Percentiles rank a stretch among this genome's conserved stretches.
phyloP scores from a whole-genome alignment of 257 asterid genomes.

The Echium plantagineum region DNA sequence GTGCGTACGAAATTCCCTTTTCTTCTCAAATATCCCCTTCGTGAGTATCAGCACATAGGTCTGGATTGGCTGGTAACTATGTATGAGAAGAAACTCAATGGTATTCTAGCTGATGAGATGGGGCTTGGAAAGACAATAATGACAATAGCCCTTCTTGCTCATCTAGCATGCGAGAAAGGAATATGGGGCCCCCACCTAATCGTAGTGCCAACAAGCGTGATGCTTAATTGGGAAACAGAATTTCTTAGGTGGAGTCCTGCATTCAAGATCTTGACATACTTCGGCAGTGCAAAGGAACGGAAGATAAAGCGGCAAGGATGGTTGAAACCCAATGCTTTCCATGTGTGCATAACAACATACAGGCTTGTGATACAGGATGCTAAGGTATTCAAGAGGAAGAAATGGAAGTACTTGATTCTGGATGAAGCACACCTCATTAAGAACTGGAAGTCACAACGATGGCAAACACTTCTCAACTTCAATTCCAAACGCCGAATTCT shows the following conservation, averaged over 20 bases:
- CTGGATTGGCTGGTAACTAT: constrained; percentile 98
- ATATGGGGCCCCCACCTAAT: constrained; percentile 99
- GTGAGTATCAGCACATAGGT: constrained; percentile 98
- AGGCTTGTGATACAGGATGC: constrained; percentile 96
- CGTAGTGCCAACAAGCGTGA: constrained; percentile 98
- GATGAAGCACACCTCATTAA: constrained; percentile 98
- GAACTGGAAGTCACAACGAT: constrained; percentile 98
- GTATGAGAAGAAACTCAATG: constrained; percentile 98
- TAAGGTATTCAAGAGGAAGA: constrained; percentile 94
- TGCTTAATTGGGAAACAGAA: constrained; percentile 99
- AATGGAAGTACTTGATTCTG: constrained; percentile 94
- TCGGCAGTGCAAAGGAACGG: constrained; percentile 98
- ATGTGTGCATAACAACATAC: constrained; percentile 92
- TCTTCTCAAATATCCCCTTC: constrained; percentile 89
- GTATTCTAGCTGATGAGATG: constrained; percentile 99
- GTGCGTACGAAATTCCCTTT: constrained; percentile 96
- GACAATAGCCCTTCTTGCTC: constrained; percentile 98
- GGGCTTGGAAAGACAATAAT: constrained; percentile 98
- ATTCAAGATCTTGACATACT: constrained; percentile 93
- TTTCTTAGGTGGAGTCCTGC: constrained; percentile 99
- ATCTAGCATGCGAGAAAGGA: constrained; percentile 90
- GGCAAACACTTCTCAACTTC: constrained; percentile 97
- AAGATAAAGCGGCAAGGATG: constrained; percentile 92
- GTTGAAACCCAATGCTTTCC: constrained; percentile 92
- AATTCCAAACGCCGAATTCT: constrained; percentile 97